phyloP scores from a whole-genome alignment of 2,329 filamentous ascomycete species.

The Biscogniauxia sp. region DNA sequence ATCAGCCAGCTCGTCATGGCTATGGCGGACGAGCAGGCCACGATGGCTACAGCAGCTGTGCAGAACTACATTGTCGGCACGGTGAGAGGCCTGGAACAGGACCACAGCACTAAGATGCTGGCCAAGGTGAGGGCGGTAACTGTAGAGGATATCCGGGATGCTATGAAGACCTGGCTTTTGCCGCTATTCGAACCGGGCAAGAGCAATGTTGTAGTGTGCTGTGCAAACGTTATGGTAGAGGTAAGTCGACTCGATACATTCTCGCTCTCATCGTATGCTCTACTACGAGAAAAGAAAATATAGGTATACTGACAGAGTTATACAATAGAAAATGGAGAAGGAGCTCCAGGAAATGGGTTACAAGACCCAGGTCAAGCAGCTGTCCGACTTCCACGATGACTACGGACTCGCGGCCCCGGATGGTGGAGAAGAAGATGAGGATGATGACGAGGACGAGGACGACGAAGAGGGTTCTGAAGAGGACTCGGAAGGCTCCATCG shows the following conservation, averaged over 20 bases:
- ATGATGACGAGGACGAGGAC: slow-evolving; percentile 20
- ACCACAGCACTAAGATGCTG: slow-evolving; percentile 76
- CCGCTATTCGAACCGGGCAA: slow-evolving; percentile 77
- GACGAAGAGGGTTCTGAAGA: slow-evolving; percentile 17
- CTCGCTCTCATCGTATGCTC: background rate
- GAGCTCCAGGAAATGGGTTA: slow-evolving; percentile 76
- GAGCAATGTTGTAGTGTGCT: slow-evolving; percentile 85
- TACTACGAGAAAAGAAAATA: background rate
- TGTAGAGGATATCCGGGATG: slow-evolving; percentile 71
- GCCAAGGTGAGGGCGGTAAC: slow-evolving; percentile 73
- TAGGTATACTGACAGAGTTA: slow-evolving; percentile 17
- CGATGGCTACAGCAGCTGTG: slow-evolving; percentile 76
- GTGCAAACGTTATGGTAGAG: slow-evolving; percentile 80
- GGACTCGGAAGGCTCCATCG: slow-evolving; percentile 17
- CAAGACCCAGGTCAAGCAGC: slow-evolving; percentile 68
- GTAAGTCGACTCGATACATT: slow-evolving; percentile 48
- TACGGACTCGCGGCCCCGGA: slow-evolving; percentile 73
- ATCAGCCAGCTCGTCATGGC: slow-evolving; percentile 84
- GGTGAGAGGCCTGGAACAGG: slow-evolving; percentile 69
- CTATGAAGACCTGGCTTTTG: slow-evolving; percentile 71
- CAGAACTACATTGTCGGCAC: slow-evolving; percentile 82
- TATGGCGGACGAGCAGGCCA: slow-evolving; percentile 86
- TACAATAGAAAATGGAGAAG: slow-evolving; percentile 66
- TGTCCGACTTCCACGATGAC: slow-evolving; percentile 83
- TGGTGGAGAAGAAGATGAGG: slow-evolving; percentile 47